These are phyloP conservation scores for Narthecium ossifragum DNA, from an alignment of 106 monocot species.

Conservation along the genomic window DNA sequence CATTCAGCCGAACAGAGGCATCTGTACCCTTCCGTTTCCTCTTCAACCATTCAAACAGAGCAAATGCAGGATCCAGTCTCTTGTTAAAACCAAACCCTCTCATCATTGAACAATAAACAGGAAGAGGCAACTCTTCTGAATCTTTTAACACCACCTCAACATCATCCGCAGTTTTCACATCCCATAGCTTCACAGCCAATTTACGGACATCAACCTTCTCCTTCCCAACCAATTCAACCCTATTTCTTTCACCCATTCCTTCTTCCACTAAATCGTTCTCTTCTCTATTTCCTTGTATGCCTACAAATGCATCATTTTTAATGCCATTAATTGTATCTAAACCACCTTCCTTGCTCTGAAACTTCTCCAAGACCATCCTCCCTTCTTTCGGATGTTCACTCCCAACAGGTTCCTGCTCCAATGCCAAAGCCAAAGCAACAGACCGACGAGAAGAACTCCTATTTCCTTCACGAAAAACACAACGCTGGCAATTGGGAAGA, in stretches of 20 bases:
- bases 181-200: conserved; percentile 37
- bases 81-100: conserved; percentile 58
- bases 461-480: too few relatives aligned
- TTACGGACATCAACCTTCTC: conserved; percentile 51
- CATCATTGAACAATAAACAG: conserved; percentile 73
- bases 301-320: too few relatives aligned
- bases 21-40: conserved; percentile 18
- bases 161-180: conserved; percentile 49
- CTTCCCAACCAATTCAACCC: conserved; percentile 7
- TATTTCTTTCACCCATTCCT: too few relatives aligned
- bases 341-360: too few relatives aligned
- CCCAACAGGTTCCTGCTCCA: conserved; percentile 25
- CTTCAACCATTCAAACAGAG: conserved; percentile 81
- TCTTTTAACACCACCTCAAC: conserved; percentile 48
- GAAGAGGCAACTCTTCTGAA: conserved; percentile 41
- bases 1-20: conserved; percentile 17
- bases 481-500: too few relatives aligned
- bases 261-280: too few relatives aligned
- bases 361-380: too few relatives aligned
- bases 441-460: too few relatives aligned
- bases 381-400: too few relatives aligned
- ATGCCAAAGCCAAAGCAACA: conserved; percentile 28
- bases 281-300: background rate
- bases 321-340: too few relatives aligned
- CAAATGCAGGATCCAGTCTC: conserved; percentile 67